Conservation (phyloP, 441 rosid genomes). For the Metrosideros polymorpha region DNA sequence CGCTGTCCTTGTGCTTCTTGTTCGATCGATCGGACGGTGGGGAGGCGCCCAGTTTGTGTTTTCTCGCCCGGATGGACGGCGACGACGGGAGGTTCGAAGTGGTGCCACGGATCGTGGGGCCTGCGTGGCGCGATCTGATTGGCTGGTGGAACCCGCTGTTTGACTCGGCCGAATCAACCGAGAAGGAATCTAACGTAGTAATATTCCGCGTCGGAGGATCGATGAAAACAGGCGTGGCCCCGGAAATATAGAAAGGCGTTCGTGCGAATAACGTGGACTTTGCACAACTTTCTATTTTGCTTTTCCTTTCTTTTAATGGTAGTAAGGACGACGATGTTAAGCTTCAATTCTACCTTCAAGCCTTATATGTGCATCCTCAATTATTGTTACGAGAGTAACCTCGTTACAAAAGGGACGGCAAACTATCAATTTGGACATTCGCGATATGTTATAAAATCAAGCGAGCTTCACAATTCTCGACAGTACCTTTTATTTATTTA, state of each 20-base stretch:
- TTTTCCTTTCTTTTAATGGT: not conserved
- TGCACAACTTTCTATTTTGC: not conserved
- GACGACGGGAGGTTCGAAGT: not conserved
- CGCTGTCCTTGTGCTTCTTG: conserved; percentile 48
- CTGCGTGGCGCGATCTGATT: conserved; percentile 7
- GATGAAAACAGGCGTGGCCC: not conserved
- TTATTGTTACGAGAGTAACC: too few species aligned
- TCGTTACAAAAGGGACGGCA: too few species aligned
- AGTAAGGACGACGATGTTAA: not conserved
- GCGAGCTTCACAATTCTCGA: too few species aligned
- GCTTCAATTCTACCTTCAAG: not conserved
- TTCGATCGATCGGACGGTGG: conserved; percentile 28
- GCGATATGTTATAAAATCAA: too few species aligned
- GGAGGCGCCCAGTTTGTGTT: conserved; percentile 32
- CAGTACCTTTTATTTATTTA: too few species aligned
- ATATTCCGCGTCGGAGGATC: not conserved
- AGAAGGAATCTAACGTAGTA: not conserved
- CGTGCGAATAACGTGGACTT: not conserved
- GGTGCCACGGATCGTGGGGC: conserved; percentile 31
- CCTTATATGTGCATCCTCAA: too few species aligned
- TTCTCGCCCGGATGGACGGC: conserved; percentile 28
- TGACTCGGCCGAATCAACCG: not conserved
- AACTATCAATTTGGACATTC: too few species aligned
- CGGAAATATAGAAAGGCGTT: not conserved
- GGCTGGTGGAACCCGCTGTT: not conserved